Evolutionary conservation across 2,329 filamentous ascomycete species (phyloP).

Genomic region (Cercospora brassicicola): DNA sequence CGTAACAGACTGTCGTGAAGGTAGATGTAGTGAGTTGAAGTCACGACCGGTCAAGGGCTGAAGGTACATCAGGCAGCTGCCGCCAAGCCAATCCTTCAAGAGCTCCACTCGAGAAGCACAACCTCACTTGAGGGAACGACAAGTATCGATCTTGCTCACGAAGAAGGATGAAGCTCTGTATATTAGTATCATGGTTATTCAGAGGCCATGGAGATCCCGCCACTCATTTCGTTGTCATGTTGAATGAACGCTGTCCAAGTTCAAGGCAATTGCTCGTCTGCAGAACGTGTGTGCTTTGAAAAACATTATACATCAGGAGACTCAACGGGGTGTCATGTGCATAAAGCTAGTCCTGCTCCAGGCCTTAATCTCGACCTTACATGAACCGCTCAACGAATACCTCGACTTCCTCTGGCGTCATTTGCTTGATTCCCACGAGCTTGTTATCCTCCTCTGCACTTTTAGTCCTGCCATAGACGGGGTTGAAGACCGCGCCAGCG

Average conservation of each 20-base stretch:
- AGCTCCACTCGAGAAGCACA: not conserved
- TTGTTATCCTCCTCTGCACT: not conserved
- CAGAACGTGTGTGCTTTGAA: too few relatives aligned
- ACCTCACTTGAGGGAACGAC: not conserved
- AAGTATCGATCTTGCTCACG: not conserved
- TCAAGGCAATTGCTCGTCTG: too few relatives aligned
- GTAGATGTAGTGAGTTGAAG: not conserved
- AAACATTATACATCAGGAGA: too few relatives aligned
- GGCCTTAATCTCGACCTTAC: not conserved
- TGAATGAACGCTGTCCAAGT: too few relatives aligned
- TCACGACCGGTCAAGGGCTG: not conserved
- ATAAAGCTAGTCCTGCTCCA: not conserved
- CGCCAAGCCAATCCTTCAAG: slow-evolving; percentile 4
- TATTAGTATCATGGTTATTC: too few relatives aligned
- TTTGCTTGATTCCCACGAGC: not conserved
- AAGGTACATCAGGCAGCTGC: not conserved
- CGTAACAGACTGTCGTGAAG: not conserved
- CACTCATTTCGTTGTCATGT: too few relatives aligned
- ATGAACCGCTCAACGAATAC: not conserved
- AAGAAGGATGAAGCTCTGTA: too few relatives aligned
- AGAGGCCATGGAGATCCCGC: too few relatives aligned
- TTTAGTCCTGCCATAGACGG: not conserved
- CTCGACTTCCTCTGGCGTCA: not conserved
- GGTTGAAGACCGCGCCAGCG: not conserved
- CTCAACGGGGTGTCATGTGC: not conserved